Conservation (phyloP, 176 grass and related monocot genomes). For the Musa beccarii region DNA sequence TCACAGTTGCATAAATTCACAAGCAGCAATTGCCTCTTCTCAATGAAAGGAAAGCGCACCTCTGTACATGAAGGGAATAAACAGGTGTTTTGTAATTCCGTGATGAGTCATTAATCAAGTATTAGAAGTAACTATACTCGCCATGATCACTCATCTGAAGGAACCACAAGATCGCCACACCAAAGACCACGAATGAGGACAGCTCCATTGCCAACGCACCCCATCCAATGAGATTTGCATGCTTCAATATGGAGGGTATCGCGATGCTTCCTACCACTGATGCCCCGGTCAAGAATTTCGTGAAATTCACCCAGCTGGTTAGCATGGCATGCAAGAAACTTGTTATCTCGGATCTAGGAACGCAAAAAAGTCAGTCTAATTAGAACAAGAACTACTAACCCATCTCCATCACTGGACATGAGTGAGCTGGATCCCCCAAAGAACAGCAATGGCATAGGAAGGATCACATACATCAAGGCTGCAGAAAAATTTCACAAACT, state of each 20-base stretch:
- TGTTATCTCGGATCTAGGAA: not conserved
- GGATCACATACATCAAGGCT: slow-evolving; percentile 86
- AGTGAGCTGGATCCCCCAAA: slow-evolving; percentile 50
- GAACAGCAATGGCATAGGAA: slow-evolving; percentile 88
- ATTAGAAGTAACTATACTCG: slow-evolving; percentile 37
- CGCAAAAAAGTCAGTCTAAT: not conserved
- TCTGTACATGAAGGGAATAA: not conserved
- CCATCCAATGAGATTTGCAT: slow-evolving; percentile 76
- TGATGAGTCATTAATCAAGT: not conserved
- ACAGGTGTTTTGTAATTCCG: not conserved
- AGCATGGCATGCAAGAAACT: not conserved
- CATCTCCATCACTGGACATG: slow-evolving; percentile 43
- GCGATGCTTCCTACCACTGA: slow-evolving; percentile 83
- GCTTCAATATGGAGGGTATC: slow-evolving; percentile 82
- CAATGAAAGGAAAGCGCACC: not conserved
- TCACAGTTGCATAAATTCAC: not conserved
- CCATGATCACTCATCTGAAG: slow-evolving; percentile 56
- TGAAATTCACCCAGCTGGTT: slow-evolving; percentile 78
- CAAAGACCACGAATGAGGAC: slow-evolving; percentile 78
- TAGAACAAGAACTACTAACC: slow-evolving; percentile 30
- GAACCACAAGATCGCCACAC: slow-evolving; percentile 55
- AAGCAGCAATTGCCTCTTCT: not conserved
- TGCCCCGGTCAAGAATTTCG: slow-evolving; percentile 81
- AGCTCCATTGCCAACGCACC: slow-evolving; percentile 83
- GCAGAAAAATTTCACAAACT: slow-evolving; percentile 25